Percentiles rank a stretch among this genome's conserved stretches.
Evolutionary conservation across 768 basidiomycete genomes (phyloP).

Genomic region (Termitomyces sp.): DNA sequence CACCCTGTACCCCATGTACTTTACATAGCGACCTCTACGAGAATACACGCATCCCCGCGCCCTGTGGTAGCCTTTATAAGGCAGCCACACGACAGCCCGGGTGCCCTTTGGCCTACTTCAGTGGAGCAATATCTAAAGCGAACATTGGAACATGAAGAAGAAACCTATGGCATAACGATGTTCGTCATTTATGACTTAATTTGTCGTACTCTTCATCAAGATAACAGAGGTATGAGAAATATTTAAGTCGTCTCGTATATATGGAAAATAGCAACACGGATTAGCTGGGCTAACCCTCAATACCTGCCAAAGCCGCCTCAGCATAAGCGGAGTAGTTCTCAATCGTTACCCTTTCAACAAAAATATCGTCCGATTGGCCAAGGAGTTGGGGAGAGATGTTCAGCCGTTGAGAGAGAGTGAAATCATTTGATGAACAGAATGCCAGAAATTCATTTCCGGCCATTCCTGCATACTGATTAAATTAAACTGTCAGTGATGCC

Average conservation of each 20-base stretch:
- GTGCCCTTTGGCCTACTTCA: too few relatives aligned
- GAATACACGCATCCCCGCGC: too few relatives aligned
- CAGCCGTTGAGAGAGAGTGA: constrained; percentile 40
- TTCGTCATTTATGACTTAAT: too few relatives aligned
- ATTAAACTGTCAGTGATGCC: neutral
- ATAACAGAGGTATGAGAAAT: neutral
- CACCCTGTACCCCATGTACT: too few relatives aligned
- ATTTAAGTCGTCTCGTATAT: neutral
- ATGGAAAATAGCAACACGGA: neutral
- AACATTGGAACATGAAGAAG: too few relatives aligned
- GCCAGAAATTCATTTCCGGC: constrained; percentile 48
- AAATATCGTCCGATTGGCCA: constrained; percentile 35
- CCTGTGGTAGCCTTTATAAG: too few relatives aligned
- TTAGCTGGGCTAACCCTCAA: constrained; percentile 26
- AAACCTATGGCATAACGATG: too few relatives aligned
- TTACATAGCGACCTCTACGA: too few relatives aligned
- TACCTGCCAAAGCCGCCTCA: constrained; percentile 39
- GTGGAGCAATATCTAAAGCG: too few relatives aligned
- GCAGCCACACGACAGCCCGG: too few relatives aligned
- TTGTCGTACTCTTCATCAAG: neutral
- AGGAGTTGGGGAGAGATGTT: constrained; percentile 43
- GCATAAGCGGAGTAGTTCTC: constrained; percentile 58
- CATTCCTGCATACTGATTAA: constrained; percentile 50
- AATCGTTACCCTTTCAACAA: constrained; percentile 55
- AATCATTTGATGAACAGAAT: constrained; percentile 52